Conservation (phyloP, 371 early-diverging fungal species). For the Gilbertella persicaria region DNA sequence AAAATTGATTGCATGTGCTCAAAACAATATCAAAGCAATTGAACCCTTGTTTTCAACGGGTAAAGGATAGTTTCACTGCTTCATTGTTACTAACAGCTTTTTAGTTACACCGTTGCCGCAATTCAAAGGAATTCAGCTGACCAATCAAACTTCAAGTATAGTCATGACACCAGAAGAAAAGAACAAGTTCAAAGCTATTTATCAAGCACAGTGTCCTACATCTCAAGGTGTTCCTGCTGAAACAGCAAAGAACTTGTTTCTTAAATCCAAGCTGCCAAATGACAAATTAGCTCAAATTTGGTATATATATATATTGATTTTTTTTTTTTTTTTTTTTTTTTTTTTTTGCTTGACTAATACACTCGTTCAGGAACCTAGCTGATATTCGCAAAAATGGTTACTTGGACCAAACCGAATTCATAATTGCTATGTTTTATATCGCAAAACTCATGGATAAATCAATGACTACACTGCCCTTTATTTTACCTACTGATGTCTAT, state of each 20-base stretch:
- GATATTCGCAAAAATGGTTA: slow-evolving; percentile 62
- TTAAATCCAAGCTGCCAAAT: slow-evolving; percentile 27
- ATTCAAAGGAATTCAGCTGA: slow-evolving; percentile 41
- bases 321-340: neutral
- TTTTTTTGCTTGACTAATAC: neutral
- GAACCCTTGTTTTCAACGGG: slow-evolving; percentile 32
- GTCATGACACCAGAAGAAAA: slow-evolving; percentile 19
- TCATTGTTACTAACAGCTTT: no score
- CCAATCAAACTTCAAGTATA: neutral
- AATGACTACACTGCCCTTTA: slow-evolving; percentile 27
- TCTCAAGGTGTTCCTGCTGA: slow-evolving; percentile 21
- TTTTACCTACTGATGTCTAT: slow-evolving; percentile 16
- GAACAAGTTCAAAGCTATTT: slow-evolving; percentile 22
- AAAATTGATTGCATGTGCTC: slow-evolving; percentile 38
- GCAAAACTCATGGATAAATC: slow-evolving; percentile 66
- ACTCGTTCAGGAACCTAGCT: slow-evolving; percentile 62
- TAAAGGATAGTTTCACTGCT: slow-evolving; percentile 12
- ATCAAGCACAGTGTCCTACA: slow-evolving; percentile 16
- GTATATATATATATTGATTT: slow-evolving; percentile 7
- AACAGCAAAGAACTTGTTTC: slow-evolving; percentile 18
- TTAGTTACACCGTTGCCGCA: slow-evolving; percentile 44
- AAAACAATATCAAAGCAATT: slow-evolving; percentile 25
- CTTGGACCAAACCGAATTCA: slow-evolving; percentile 66
- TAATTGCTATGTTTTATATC: slow-evolving; percentile 76
- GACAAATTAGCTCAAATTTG: slow-evolving; percentile 29